phyloP scores from a whole-genome alignment of 352 stramenopile genomes.

The Phytophthora tentaculata region DNA sequence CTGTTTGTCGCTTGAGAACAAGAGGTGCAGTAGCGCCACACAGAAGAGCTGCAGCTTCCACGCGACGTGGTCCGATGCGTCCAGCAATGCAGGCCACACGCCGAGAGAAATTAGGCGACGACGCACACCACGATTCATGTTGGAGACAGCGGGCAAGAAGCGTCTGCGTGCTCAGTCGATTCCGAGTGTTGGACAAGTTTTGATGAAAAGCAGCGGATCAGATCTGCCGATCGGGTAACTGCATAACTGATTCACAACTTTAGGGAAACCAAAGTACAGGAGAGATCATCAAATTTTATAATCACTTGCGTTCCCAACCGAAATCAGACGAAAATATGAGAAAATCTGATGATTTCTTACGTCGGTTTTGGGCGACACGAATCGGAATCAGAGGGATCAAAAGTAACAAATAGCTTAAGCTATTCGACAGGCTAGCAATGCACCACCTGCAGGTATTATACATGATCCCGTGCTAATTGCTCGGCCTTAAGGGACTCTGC shows the following conservation, averaged over 20 bases:
- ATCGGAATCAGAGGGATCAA: too few relatives aligned
- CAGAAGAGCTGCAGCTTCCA: conserved; percentile 75
- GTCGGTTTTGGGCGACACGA: too few relatives aligned
- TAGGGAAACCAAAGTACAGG: background rate
- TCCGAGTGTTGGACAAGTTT: background rate
- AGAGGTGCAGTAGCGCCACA: conserved; percentile 64
- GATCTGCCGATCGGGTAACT: background rate
- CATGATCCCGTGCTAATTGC: too few relatives aligned
- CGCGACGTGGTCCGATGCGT: conserved; percentile 52
- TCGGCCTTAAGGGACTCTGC: too few relatives aligned
- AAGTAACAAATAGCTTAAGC: too few relatives aligned
- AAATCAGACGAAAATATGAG: too few relatives aligned
- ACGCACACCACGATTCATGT: conserved; percentile 28
- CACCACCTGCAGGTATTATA: too few relatives aligned
- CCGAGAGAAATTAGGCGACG: conserved; percentile 20
- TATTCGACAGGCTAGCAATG: too few relatives aligned
- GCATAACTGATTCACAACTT: background rate
- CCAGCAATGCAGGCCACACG: conserved; percentile 37
- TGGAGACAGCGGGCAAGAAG: too few relatives aligned
- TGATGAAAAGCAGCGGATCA: background rate
- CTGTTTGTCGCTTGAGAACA: conserved; percentile 79
- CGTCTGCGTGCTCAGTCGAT: background rate
- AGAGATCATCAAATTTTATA: too few relatives aligned
- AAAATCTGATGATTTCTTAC: too few relatives aligned
- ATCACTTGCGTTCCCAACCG: too few relatives aligned